These are phyloP conservation scores for Citrus mangshanensis DNA, from an alignment of 345 rosid species.

Conservation along the genomic window DNA sequence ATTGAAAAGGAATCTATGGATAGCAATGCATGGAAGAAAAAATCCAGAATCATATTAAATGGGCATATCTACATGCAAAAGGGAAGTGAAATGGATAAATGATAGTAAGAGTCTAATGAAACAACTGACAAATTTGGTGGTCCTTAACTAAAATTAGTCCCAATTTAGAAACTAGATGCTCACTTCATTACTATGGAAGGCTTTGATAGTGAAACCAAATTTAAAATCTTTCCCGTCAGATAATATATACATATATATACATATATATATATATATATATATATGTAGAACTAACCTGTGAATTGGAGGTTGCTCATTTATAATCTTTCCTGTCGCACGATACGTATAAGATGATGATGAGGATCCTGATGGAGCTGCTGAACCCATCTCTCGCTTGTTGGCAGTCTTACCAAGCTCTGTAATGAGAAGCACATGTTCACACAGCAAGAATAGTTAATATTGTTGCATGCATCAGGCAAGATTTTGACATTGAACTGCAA, in stretches of 20 bases:
- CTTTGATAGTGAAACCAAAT: not conserved
- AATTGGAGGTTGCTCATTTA: slow-evolving; percentile 25
- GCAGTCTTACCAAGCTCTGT: slow-evolving; percentile 38
- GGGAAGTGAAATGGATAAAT: not conserved
- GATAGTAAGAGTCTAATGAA: not conserved
- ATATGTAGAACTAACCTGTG: slow-evolving; percentile 30
- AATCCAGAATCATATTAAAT: not conserved
- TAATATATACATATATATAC: not conserved
- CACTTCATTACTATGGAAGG: not conserved
- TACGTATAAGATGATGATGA: slow-evolving; percentile 22
- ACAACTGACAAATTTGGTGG: not conserved
- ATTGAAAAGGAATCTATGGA: not conserved
- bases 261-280: not conserved
- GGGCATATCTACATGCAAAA: not conserved
- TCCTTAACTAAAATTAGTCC: not conserved
- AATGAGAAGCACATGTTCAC: slow-evolving; percentile 17
- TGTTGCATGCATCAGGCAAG: slow-evolving; percentile 9
- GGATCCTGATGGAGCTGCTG: slow-evolving; percentile 10
- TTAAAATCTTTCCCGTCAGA: not conserved
- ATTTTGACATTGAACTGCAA: slow-evolving; percentile 3
- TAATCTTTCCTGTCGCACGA: slow-evolving; percentile 17
- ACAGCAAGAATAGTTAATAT: slow-evolving; percentile 18
- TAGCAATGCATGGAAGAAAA: not conserved
- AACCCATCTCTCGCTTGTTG: slow-evolving; percentile 30
- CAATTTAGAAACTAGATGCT: slow-evolving; percentile 1